Percentiles rank a stretch among this genome's conserved stretches.
Conservation (phyloP, 1,284 basidiomycete genomes). For the Marasmius sp. region DNA sequence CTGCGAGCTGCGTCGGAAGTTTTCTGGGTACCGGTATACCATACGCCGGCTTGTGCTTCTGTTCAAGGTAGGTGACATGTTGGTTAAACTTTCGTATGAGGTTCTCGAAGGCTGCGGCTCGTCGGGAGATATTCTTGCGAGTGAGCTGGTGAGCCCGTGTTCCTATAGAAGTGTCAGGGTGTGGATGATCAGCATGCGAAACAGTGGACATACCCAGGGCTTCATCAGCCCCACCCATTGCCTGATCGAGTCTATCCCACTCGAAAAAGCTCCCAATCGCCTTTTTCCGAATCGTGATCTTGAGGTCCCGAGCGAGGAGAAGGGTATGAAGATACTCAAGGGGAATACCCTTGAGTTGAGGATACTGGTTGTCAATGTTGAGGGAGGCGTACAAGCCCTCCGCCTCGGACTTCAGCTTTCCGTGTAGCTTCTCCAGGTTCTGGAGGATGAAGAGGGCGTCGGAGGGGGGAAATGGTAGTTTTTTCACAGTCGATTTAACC, state of each 20-base stretch:
- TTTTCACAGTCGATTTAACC: no score
- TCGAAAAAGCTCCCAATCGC: background rate
- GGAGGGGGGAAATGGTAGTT: no score
- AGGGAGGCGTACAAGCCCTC: background rate
- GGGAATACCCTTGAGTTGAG: background rate
- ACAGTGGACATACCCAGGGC: background rate
- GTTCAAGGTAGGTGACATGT: no score
- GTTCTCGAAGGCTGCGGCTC: no score
- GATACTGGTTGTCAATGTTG: background rate
- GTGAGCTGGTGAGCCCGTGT: background rate
- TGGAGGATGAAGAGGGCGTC: background rate
- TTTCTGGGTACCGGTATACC: no score
- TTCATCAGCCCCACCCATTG: background rate
- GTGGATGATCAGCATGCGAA: background rate
- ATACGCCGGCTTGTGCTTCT: no score
- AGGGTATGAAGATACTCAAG: background rate
- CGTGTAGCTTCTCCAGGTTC: background rate
- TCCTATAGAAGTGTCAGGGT: background rate
- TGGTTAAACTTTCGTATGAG: no score
- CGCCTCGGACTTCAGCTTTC: background rate
- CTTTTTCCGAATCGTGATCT: background rate
- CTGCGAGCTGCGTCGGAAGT: no score
- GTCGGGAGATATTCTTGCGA: background rate
- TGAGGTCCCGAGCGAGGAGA: background rate
- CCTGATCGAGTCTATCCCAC: background rate